phyloP scores from a whole-genome alignment of 331 rosid species.

The Rosa hybrid region DNA sequence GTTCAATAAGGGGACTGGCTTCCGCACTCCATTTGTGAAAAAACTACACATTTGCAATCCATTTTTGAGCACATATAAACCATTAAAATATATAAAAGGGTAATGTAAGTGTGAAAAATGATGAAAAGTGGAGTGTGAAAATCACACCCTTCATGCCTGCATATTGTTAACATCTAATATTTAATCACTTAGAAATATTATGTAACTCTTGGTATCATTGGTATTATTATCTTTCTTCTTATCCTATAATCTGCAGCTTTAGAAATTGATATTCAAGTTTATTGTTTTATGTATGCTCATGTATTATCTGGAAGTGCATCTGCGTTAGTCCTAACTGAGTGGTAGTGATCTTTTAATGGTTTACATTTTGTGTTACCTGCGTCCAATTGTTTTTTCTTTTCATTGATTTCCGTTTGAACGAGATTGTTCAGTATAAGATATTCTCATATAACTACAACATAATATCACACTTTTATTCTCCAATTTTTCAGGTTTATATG shows the following conservation, averaged over 20 bases:
- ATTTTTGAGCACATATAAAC: neutral
- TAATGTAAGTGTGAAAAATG: neutral
- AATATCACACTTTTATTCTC: neutral
- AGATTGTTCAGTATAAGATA: neutral
- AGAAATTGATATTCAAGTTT: neutral
- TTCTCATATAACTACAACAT: neutral
- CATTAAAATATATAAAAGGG: neutral
- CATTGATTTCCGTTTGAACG: neutral
- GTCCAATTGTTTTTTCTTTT: neutral
- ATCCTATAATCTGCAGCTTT: neutral
- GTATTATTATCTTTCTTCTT: neutral
- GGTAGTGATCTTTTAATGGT: neutral
- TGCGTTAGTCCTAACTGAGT: neutral
- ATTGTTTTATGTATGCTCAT: neutral
- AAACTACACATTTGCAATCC: neutral
- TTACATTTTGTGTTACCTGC: neutral
- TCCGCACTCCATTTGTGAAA: neutral
- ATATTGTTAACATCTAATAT: neutral
- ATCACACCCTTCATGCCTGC: neutral
- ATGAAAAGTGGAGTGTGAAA: neutral
- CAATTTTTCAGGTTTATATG: constrained; percentile 80
- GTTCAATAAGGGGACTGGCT: neutral
- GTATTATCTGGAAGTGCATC: neutral
- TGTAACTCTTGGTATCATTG: no score
- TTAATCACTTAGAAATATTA: neutral